Evolutionary conservation across 441 rosid genomes (phyloP).

Genomic region (Gossypium armourianum): DNA sequence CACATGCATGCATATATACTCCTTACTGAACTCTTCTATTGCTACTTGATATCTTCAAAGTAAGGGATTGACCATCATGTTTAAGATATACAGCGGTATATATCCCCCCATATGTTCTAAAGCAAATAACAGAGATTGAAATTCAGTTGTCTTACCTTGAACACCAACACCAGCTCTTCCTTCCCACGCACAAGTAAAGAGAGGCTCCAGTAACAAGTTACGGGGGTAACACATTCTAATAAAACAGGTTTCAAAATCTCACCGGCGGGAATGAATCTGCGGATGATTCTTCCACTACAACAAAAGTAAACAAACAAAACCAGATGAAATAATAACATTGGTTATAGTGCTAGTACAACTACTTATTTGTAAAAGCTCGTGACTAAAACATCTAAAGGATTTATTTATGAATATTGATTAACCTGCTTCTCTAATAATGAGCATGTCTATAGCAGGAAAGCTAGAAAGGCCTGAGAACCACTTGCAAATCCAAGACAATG

Average conservation of each 20-base stretch:
- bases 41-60: background rate
- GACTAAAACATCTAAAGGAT: background rate
- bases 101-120: background rate
- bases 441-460: background rate
- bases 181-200: constrained; percentile 55
- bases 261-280: constrained; percentile 52
- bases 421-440: background rate
- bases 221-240: constrained; percentile 55
- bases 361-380: background rate
- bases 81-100: background rate
- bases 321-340: background rate
- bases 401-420: background rate
- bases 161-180: constrained; percentile 51
- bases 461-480: constrained; percentile 7
- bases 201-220: constrained; percentile 78
- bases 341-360: background rate
- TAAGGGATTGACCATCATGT: background rate
- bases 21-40: background rate
- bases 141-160: constrained; percentile 38
- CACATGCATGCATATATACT: background rate
- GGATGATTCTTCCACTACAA: constrained; percentile 48
- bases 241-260: constrained; percentile 64
- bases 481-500: background rate
- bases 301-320: constrained; percentile 7
- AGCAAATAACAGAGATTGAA: background rate